Base-by-base conservation (phyloP, 1,284 basidiomycete species). In the Puccinia novopanici region DNA sequence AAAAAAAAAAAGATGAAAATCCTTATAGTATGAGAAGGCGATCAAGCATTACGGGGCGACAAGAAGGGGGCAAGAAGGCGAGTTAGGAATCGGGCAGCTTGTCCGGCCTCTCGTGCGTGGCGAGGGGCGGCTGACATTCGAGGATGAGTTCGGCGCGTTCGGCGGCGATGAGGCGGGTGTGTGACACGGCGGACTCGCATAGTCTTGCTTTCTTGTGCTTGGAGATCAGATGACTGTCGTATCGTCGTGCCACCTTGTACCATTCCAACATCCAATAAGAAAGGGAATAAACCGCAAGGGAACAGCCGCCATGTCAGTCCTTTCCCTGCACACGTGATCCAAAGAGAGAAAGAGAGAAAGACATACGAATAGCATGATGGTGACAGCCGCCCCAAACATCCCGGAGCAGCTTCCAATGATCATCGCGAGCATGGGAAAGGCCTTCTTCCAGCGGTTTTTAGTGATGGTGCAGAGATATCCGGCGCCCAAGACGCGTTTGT, bases 381-480 rank as follows among this genome's bases (percentile, higher is more conserved):
- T 65, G n/a, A 59, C 48, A 42, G 73, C 57, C 40, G 57, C 59
- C 2, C 57, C 73, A 59, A 75, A 75, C 55, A 63, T 37, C 19
- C 73, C 73, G 3, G 73, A 61, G 19, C 57, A 75, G 61, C 59
- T 75, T 30, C 57, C 57, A 27, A 75, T 37, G n/a, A 75, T 59
- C 45, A 75, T 50, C 42, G 73, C 73, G 12, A 75, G 37, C 55
- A 75, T 61, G 34, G 30, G 48, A 5, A 59, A n/a, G 30, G 59
- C 42, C 17, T 61, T 45, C 24, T 75, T 75, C 73, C 54, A 61
- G 34, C 27, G 42, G 8, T 1, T 75, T 27, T 17, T 40, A 2
- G 57, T 75, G 40, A 48, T 65, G n/a, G 73, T 65, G 48, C 73
- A 75, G 40, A 65, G 55, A 65, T 75, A 75, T 27, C 57, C 55